Evolutionary conservation across 2,329 filamentous ascomycete genomes (phyloP).

Genomic region (Ophioceras dolichostomum): DNA sequence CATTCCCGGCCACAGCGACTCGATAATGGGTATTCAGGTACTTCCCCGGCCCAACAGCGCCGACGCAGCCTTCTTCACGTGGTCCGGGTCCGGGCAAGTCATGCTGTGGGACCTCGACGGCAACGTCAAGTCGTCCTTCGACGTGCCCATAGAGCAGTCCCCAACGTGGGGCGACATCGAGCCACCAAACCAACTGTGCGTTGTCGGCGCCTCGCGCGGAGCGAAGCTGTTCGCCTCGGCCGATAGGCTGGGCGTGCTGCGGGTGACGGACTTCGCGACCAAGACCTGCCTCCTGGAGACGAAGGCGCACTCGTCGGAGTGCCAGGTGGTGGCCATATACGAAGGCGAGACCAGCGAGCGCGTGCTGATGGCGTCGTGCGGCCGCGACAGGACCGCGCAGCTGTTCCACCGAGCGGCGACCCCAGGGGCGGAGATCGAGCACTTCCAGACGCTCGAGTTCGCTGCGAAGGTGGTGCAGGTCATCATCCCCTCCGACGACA

Average conservation of each 20-base stretch:
- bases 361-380: constrained; percentile 67
- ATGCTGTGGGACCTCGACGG: constrained; percentile 75
- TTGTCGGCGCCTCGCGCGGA: constrained; percentile 45
- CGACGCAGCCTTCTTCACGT: constrained; percentile 72
- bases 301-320: constrained; percentile 78
- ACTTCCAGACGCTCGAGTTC: constrained; percentile 91
- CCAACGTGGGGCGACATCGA: constrained; percentile 37
- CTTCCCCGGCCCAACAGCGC: constrained; percentile 47
- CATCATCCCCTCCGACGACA: constrained; percentile 62
- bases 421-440: constrained; percentile 43
- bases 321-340: constrained; percentile 67
- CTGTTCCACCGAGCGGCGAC: constrained; percentile 55
- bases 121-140: constrained; percentile 48
- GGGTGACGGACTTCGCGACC: constrained; percentile 51
- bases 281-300: constrained; percentile 54
- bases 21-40: constrained; percentile 61
- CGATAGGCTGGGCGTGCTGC: constrained; percentile 75
- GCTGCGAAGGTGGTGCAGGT: constrained; percentile 68
- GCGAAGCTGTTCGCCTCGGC: constrained; percentile 65
- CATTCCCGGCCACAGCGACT: constrained; percentile 50
- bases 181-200: constrained; percentile 44
- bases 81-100: constrained; percentile 70
- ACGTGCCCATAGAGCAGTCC: constrained; percentile 56
- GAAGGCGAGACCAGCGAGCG: constrained; percentile 48
- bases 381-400: constrained; percentile 84